Evolutionary conservation across 164 flowering plant genomes (phyloP), one percentile per base, ranked within the genome.

Genomic region (Echeveria elegans): DNA sequence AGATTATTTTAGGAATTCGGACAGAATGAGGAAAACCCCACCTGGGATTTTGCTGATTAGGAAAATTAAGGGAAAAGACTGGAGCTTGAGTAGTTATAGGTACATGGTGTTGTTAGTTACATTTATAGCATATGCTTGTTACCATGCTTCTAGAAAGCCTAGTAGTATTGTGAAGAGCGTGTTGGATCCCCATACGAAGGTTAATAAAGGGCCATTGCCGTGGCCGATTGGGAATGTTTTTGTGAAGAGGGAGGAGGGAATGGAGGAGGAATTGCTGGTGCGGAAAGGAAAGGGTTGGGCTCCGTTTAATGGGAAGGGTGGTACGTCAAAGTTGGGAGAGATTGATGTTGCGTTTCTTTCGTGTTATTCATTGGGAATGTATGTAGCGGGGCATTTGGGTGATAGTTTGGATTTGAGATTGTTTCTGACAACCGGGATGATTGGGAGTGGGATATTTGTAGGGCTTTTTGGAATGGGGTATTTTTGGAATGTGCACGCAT

Each of bases 311-410:
- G 56, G 56, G 56, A 50, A 50, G 56, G 56, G 26, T n/a, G 56
- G 56, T 26, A 50, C 56, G 6, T 50, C 56, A 9, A 50, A 50
- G 56, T 50, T 50, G 26, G 56, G 56, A 0, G 56, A 50, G 56
- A 50, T 50, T 50, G 56, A 50, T 50, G 56, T 50, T 50, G 56
- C 56, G 6, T 50, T 50, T 50, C 56, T 50, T 50, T 50, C 56
- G 56, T 50, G 26, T 50, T 50, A 50, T 50, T 50, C 56, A 21
- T 50, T 50, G 56, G 56, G 56, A 50, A 50, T 50, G 56, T 50
- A 50, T 50, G 56, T 50, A 26, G 56, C 56, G 56, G 56, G 56
- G 56, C 56, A 50, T 50, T 50, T 50, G 56, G 56, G 56, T 21
- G 28, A 50, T 50, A 50, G 56, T 21, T 50, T 50, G 56, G 56